Percentiles rank a stretch among this genome's conserved stretches.
Evolutionary conservation across 129 eudicot species (phyloP).

Genomic region (Scalesia atractyloides): DNA sequence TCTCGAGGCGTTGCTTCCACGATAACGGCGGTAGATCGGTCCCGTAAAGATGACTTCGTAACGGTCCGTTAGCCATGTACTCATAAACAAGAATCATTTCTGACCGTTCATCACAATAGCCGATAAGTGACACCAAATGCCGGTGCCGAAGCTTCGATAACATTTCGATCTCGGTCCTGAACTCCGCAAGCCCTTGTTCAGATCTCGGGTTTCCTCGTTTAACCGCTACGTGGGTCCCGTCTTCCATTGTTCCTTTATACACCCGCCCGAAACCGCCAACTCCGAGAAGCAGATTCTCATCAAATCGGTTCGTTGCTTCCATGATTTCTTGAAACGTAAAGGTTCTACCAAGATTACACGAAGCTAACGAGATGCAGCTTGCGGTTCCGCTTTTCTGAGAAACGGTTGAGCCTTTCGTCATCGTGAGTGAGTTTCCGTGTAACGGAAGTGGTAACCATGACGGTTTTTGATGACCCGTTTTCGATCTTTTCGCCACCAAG

Average conservation of each 20-base stretch:
- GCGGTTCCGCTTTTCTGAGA: constrained; percentile 37
- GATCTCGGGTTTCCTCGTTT: constrained; percentile 80
- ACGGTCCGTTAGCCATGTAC: constrained; percentile 82
- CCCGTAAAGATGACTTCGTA: constrained; percentile 68
- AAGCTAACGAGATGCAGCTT: constrained; percentile 30
- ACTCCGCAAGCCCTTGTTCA: constrained; percentile 70
- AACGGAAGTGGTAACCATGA: constrained; percentile 39
- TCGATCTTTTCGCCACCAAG: constrained; percentile 18
- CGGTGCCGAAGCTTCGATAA: constrained; percentile 74
- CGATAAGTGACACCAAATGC: constrained; percentile 76
- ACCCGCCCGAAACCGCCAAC: constrained; percentile 87
- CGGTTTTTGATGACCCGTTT: constrained; percentile 32
- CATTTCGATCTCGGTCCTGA: constrained; percentile 77
- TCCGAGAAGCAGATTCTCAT: constrained; percentile 63
- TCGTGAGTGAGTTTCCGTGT: constrained; percentile 39
- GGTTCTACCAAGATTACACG: constrained; percentile 54
- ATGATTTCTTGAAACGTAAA: constrained; percentile 63
- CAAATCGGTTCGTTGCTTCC: constrained; percentile 70
- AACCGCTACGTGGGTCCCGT: constrained; percentile 54
- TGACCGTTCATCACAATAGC: constrained; percentile 69
- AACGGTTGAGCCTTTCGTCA: constrained; percentile 50
- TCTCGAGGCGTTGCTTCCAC: constrained; percentile 71
- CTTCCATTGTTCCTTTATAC: constrained; percentile 66
- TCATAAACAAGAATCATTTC: constrained; percentile 86
- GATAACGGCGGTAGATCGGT: constrained; percentile 51